Percentiles rank a stretch among this genome's conserved stretches.
phyloP scores from a whole-genome alignment of 1,284 basidiomycete species.

The Pseudomicrostroma phylloplanum region DNA sequence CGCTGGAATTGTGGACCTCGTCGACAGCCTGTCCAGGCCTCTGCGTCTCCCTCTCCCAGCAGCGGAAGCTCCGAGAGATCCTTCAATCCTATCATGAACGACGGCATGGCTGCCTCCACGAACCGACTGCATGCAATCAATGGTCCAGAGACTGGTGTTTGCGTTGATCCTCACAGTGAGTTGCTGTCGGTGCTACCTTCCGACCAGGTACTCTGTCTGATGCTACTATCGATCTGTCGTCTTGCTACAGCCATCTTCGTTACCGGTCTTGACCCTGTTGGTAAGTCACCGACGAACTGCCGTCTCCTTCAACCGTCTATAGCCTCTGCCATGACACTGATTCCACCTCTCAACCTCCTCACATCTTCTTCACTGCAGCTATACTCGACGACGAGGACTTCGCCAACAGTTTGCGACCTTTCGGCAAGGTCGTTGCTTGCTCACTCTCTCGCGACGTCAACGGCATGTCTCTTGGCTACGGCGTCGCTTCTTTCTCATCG shows the following conservation, averaged over 20 bases:
- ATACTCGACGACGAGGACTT: slow-evolving; percentile 26
- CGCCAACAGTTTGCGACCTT: background rate
- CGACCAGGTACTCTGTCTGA: too few relatives aligned
- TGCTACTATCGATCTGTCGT: background rate
- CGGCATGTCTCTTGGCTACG: slow-evolving; percentile 21
- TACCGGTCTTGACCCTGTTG: background rate
- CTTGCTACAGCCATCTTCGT: slow-evolving; percentile 8
- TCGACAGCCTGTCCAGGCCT: slow-evolving; percentile 5
- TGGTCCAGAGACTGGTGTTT: background rate
- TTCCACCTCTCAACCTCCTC: slow-evolving; percentile 3
- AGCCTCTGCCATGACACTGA: background rate
- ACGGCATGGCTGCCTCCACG: background rate
- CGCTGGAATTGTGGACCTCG: slow-evolving; percentile 28
- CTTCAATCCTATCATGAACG: background rate
- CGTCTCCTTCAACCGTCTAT: too few relatives aligned
- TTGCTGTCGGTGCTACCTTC: background rate
- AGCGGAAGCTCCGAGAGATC: background rate
- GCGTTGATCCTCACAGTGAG: slow-evolving; percentile 3
- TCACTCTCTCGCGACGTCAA: slow-evolving; percentile 18
- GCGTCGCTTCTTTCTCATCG: slow-evolving; percentile 18
- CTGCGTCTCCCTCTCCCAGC: slow-evolving; percentile 15
- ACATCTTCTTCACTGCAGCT: slow-evolving; percentile 18
- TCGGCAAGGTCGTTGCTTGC: slow-evolving; percentile 17
- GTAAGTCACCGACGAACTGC: background rate
- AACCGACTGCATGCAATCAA: background rate